These are phyloP conservation scores for Copromyces sp. DNA, from an alignment of 495 filamentous ascomycete genomes.

Conservation along the genomic window DNA sequence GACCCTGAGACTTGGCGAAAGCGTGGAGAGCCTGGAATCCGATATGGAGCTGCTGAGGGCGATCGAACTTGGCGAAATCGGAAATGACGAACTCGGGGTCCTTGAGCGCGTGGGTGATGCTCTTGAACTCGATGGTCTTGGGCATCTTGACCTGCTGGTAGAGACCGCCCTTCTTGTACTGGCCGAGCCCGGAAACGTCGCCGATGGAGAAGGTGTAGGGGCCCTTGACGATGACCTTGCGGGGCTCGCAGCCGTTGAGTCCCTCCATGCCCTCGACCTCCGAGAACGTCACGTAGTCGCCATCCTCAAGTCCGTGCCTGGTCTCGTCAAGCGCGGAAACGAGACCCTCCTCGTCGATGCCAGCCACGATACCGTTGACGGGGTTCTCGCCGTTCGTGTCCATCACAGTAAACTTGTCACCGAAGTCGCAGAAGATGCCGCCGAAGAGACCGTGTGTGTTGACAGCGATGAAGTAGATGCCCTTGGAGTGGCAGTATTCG, in stretches of 20 bases:
- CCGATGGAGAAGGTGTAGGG: constrained; percentile 97
- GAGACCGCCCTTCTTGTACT: constrained; percentile 79
- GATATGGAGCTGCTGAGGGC: constrained; percentile 81
- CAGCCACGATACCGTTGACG: constrained; percentile 80
- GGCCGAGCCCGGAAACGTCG: constrained; percentile 75
- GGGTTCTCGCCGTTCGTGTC: constrained; percentile 88
- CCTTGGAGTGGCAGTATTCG: constrained; percentile 86
- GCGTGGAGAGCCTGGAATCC: constrained; percentile 88
- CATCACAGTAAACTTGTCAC: constrained; percentile 78
- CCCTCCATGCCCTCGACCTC: constrained; percentile 90
- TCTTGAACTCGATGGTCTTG: constrained; percentile 83
- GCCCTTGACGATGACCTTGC: constrained; percentile 86
- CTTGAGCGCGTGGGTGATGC: constrained; percentile 61
- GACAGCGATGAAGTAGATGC: constrained; percentile 77
- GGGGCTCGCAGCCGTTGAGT: constrained; percentile 70
- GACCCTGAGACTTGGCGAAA: constrained; percentile 61
- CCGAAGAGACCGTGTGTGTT: constrained; percentile 94
- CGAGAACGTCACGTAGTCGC: constrained; percentile 89
- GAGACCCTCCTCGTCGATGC: constrained; percentile 75
- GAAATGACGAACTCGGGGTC: constrained; percentile 85
- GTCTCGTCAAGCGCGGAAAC: constrained; percentile 95
- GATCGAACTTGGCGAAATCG: constrained; percentile 95
- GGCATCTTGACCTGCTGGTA: constrained; percentile 97
- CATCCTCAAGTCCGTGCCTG: constrained; percentile 90
- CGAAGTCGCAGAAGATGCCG: constrained; percentile 94